These are phyloP conservation scores for Hordeum vulgare DNA, from an alignment of 176 grass and related monocot species.

Conservation along the genomic window DNA sequence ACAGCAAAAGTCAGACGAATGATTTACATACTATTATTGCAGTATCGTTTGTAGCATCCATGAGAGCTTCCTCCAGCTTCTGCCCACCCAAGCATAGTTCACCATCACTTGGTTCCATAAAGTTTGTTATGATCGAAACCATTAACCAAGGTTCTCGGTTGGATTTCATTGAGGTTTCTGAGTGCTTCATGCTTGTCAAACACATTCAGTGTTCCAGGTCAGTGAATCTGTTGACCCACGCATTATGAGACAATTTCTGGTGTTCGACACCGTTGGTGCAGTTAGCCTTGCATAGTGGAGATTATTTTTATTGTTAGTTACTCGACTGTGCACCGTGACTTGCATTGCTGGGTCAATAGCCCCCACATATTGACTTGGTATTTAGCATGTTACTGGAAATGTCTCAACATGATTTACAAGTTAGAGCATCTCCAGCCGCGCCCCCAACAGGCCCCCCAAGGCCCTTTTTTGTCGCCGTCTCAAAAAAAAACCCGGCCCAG, in stretches of 20 bases:
- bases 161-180: not conserved
- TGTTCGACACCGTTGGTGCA: not conserved
- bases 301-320: not conserved
- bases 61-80: not conserved
- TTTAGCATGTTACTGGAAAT: not conserved
- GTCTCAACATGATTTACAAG: not conserved
- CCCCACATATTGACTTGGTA: not conserved
- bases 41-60: not conserved
- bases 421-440: too few relatives aligned
- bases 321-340: not conserved
- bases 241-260: not conserved
- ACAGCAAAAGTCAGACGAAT: not conserved
- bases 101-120: not conserved
- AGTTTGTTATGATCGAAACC: not conserved
- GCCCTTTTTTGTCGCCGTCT: too few relatives aligned
- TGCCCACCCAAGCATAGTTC: not conserved
- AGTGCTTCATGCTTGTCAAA: not conserved
- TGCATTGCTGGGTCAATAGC: not conserved
- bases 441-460: too few relatives aligned
- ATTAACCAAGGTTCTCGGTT: not conserved
- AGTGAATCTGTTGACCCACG: too few relatives aligned
- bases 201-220: not conserved
- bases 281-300: not conserved
- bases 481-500: too few relatives aligned
- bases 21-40: not conserved